Conservation (phyloP, 2,329 filamentous ascomycete genomes). For the Zopfia rhizophila region DNA sequence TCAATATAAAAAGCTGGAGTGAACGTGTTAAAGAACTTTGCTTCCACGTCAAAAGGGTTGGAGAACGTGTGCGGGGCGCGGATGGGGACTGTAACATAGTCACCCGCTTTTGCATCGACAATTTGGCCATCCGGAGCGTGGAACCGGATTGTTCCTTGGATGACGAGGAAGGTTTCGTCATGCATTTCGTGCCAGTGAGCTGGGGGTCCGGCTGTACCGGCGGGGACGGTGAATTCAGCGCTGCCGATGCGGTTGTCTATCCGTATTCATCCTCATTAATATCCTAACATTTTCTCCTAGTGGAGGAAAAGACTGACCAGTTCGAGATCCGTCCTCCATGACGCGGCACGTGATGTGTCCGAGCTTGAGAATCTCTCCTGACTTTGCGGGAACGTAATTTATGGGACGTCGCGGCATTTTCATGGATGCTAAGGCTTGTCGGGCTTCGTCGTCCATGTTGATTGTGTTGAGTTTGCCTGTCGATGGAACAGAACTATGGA, state of each 20-base stretch:
- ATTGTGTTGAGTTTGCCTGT: not conserved
- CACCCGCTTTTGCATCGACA: constrained; percentile 62
- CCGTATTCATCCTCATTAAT: not conserved
- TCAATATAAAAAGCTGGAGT: constrained; percentile 68
- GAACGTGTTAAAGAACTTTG: constrained; percentile 67
- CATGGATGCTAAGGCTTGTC: constrained; percentile 44
- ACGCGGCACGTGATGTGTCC: constrained; percentile 62
- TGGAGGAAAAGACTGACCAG: constrained; percentile 44
- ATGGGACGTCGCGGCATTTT: constrained; percentile 56
- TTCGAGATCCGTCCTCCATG: constrained; percentile 63
- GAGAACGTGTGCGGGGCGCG: constrained; percentile 66
- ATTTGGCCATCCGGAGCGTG: constrained; percentile 57
- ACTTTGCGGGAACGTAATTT: constrained; percentile 60
- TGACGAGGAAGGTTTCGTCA: constrained; percentile 68
- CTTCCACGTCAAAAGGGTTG: constrained; percentile 65
- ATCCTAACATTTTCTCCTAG: not conserved
- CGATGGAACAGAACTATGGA: not conserved
- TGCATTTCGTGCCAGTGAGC: constrained; percentile 67
- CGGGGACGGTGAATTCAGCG: constrained; percentile 61
- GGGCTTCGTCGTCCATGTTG: constrained; percentile 49
- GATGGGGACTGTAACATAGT: constrained; percentile 66
- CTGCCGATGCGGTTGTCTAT: constrained; percentile 60
- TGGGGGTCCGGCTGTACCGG: constrained; percentile 59
- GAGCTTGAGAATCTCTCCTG: constrained; percentile 61
- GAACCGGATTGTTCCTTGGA: constrained; percentile 63